These are phyloP conservation scores for Volvox carteri DNA, from an alignment of 163 green algal genomes.

Conservation along the genomic window DNA sequence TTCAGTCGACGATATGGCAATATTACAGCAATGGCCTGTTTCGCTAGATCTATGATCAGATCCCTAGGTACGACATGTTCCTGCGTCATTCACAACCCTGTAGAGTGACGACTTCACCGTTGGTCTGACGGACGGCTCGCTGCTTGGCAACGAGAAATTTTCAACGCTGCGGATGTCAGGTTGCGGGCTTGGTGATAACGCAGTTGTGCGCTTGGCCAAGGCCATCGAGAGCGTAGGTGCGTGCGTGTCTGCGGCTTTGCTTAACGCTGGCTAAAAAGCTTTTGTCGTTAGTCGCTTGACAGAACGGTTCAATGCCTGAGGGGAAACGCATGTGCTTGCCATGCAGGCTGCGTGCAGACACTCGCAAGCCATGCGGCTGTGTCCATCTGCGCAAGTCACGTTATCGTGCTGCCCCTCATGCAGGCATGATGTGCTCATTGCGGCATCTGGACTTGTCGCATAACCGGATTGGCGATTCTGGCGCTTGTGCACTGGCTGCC, in stretches of 20 bases:
- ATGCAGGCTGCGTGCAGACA: too few relatives aligned
- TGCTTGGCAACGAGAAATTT: slow-evolving; percentile 58
- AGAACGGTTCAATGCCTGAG: too few relatives aligned
- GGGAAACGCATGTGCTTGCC: too few relatives aligned
- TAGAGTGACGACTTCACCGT: slow-evolving; percentile 67
- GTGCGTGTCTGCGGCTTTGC: background rate
- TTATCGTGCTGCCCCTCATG: too few relatives aligned
- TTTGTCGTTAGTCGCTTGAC: too few relatives aligned
- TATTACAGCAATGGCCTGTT: too few relatives aligned
- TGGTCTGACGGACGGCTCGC: slow-evolving; percentile 31
- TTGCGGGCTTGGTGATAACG: slow-evolving; percentile 61
- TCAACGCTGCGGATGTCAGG: slow-evolving; percentile 61
- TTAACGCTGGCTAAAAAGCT: too few relatives aligned
- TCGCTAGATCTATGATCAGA: too few relatives aligned
- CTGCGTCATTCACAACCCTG: background rate
- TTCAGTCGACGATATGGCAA: too few relatives aligned
- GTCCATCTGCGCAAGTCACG: too few relatives aligned
- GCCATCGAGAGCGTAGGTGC: slow-evolving; percentile 67
- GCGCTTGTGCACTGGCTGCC: slow-evolving; percentile 62
- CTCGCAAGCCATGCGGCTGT: too few relatives aligned
- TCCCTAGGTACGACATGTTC: too few relatives aligned
- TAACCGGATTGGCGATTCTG: slow-evolving; percentile 70
- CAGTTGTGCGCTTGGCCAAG: slow-evolving; percentile 53
- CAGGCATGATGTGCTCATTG: slow-evolving; percentile 68
- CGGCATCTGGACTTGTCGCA: slow-evolving; percentile 70